Conservation (phyloP, 2,329 filamentous ascomycete genomes). For the Elsinoe arachidis region DNA sequence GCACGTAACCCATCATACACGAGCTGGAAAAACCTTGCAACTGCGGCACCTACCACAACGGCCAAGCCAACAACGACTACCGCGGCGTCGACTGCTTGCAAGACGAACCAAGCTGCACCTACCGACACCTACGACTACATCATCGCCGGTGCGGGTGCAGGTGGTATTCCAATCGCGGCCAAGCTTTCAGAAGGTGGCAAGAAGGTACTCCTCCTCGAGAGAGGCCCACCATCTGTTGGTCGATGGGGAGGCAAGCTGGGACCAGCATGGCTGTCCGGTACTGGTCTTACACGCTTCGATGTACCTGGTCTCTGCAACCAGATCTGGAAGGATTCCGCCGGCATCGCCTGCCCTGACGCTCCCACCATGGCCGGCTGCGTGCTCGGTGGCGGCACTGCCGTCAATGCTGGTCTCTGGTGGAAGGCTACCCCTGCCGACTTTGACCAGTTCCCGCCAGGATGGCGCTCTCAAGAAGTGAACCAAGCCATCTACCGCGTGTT, state of each 20-base stretch:
- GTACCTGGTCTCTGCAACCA: constrained; percentile 63
- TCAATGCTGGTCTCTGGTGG: constrained; percentile 55
- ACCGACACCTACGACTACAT: constrained; percentile 53
- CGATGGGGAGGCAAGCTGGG: constrained; percentile 55
- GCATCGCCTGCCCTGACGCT: constrained; percentile 58
- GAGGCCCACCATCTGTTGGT: constrained; percentile 47
- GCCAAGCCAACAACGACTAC: neutral
- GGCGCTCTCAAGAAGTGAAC: constrained; percentile 57
- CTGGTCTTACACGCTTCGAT: constrained; percentile 62
- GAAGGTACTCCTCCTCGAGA: constrained; percentile 51
- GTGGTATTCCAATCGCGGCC: constrained; percentile 51
- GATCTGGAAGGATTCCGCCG: constrained; percentile 52
- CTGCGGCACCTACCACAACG: constrained; percentile 22
- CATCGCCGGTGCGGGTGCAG: constrained; percentile 53
- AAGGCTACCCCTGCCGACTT: constrained; percentile 57
- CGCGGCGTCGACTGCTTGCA: constrained; percentile 11
- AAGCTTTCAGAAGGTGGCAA: constrained; percentile 56
- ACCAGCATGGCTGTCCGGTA: constrained; percentile 53
- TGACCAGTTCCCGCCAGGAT: constrained; percentile 63
- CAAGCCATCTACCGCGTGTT: constrained; percentile 55
- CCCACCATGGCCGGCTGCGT: constrained; percentile 66
- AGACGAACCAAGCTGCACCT: constrained; percentile 26
- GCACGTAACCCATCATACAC: constrained; percentile 10
- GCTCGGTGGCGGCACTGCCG: constrained; percentile 56
- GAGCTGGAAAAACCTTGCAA: constrained; percentile 30